Evolutionary conservation across 306 rosid species (phyloP), one percentile per base, ranked within the genome.

Genomic region (Begonia loranthoides): DNA sequence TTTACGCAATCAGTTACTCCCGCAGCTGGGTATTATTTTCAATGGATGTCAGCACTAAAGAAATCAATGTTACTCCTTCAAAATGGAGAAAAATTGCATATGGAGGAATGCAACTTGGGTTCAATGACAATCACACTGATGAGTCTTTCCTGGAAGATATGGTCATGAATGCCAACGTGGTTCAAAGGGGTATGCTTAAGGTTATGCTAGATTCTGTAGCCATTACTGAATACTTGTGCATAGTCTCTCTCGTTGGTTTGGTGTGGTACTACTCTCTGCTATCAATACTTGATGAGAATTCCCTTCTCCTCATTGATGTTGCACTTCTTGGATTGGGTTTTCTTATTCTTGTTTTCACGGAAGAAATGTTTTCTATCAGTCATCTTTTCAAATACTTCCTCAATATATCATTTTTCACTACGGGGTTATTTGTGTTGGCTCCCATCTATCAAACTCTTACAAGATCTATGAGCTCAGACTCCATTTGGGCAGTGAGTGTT

Each of bases 41-140:
- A 65, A 82, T 78, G 79, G 71, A 68, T 73, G 39, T 13, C 55
- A 43, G 28, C 41, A 45, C 51, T 28, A 50, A 38, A 34, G 73
- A 57, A 33, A 58, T 50, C 66, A 73, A 66, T 9, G 62, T 74
- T 22, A 63, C 70, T 46, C 71, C 15, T 22, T 56, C 73, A 38
- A 81, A 61, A 70, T 89, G 97, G 95, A 73, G 81, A 72, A 89
- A 89, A 74, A 87, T 89, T 49, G 94, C 93, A 14, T 89, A 84
- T 43, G 97, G 97, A 28, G 95, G 97, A 53, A 89, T 85, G 97
- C 97, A 89, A 56, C 76, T 78, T 39, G 97, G 97, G 41, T 89
- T 74, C 60, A 81, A 76, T 63, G 97, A 84, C 62, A 89, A 84
- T 65, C 68, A 89, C 61, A 77, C 90, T 0, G 95, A 74, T 48